Evolutionary conservation across 2,329 filamentous ascomycete genomes (phyloP).

Genomic region (Nakataea oryzae): DNA sequence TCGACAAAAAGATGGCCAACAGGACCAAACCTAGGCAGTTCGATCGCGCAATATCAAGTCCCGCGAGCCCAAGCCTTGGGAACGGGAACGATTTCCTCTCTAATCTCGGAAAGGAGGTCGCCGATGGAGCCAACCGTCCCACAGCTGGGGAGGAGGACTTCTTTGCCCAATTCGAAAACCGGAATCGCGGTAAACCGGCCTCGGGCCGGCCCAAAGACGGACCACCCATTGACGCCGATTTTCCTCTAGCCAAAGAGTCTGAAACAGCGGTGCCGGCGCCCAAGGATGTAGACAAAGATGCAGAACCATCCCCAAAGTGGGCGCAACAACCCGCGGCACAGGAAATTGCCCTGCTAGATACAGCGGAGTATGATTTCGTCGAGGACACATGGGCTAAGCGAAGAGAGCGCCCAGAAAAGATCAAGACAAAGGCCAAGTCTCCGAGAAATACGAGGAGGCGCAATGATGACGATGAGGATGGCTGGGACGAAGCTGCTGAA

Average conservation of each 20-base stretch:
- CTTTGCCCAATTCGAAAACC: not conserved
- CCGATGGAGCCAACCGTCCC: not conserved
- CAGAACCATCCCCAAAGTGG: not conserved
- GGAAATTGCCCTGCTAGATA: not conserved
- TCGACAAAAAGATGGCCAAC: not conserved
- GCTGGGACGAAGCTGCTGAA: constrained; percentile 27
- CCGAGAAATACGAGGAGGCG: not conserved
- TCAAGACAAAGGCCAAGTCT: constrained; percentile 3
- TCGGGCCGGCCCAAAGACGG: not conserved
- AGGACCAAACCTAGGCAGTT: not conserved
- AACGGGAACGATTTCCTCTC: not conserved
- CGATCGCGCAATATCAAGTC: not conserved
- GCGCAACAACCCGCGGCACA: not conserved
- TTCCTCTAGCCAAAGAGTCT: not conserved
- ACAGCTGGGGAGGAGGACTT: not conserved
- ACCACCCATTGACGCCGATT: not conserved
- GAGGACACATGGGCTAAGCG: not conserved
- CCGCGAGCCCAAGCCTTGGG: not conserved
- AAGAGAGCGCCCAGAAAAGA: not conserved
- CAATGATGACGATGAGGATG: constrained; percentile 24
- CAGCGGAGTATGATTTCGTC: not conserved
- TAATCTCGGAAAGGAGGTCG: not conserved
- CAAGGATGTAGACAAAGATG: not conserved
- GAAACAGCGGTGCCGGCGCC: not conserved
- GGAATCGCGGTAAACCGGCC: not conserved